Base-by-base conservation (phyloP, 164 flowering plant genomes). In the Berberis vulgaris region DNA sequence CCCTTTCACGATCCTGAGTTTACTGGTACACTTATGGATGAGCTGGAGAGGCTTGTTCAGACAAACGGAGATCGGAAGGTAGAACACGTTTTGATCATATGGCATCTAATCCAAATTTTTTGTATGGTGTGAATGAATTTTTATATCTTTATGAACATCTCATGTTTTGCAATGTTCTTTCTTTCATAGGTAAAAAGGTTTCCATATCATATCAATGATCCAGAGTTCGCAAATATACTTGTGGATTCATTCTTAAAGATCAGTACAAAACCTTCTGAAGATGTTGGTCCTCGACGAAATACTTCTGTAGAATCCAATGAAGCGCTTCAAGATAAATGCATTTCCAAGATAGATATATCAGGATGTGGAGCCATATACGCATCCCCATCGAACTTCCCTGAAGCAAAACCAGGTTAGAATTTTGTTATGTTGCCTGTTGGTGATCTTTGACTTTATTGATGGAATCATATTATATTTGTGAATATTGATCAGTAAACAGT, bases 131-230 rank as follows among this genome's bases (percentile, higher is more conserved):
- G 11, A 10, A 52, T 52, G 54, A 1, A 11, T 52, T 6, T 52
- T 52, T 11, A 52, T 7, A 3, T 52, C n/a, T 26, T 10, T 10
- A 1, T 50, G 12, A 7, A 10, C 12, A 10, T n/a, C 8, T 5
- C 54, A 52, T 52, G 54, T 52, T 26, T 52, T 7, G 1, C 57
- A 26, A 49, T 69, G 55, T 56, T 70, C 67, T 39, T 72, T 12
- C 70, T 54, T 69, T 54, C 11, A 65, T 64, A 92, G 98, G 86
- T 92, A 9, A 81, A 81, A 72, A 71, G 60, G 55, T 76, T 76
- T 67, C 96, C 95, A 45, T 78, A 77, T 69, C 96, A 92, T 73
- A 83, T 92, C 55, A 92, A 92, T 80, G 98, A 92, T 68, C 75
- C 76, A 42, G 84, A 86, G 74, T 92, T 92, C 68, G 94, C 87